These are phyloP conservation scores for Stereocaulon alpinum DNA, from an alignment of 495 filamentous ascomycete genomes.

Conservation along the genomic window DNA sequence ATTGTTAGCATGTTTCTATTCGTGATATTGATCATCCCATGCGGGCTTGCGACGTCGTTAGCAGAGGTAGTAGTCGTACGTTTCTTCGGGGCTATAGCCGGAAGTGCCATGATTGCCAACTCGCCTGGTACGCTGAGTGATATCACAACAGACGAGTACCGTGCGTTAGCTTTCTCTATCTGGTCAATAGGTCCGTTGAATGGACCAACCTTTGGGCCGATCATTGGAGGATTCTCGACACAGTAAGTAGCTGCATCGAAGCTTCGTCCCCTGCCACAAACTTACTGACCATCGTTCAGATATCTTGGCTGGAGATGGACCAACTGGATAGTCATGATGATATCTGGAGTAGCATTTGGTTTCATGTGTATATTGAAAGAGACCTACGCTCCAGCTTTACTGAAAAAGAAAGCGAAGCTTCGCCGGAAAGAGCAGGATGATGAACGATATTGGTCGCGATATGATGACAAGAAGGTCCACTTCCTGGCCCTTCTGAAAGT, in stretches of 20 bases:
- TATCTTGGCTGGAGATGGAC: slow-evolving; percentile 80
- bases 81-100: slow-evolving; percentile 69
- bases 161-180: slow-evolving; percentile 61
- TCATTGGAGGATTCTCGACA: slow-evolving; percentile 65
- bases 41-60: slow-evolving; percentile 56
- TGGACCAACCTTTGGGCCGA: slow-evolving; percentile 42
- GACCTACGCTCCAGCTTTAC: slow-evolving; percentile 66
- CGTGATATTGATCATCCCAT: slow-evolving; percentile 58
- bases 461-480: slow-evolving; percentile 49
- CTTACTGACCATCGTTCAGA: slow-evolving; percentile 29
- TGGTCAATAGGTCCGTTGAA: slow-evolving; percentile 75
- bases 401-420: slow-evolving; percentile 56
- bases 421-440: slow-evolving; percentile 66
- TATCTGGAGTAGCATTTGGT: slow-evolving; percentile 45
- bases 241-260: slow-evolving; percentile 15
- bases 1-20: slow-evolving; percentile 51
- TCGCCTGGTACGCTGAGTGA: slow-evolving; percentile 76
- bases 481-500: slow-evolving; percentile 49
- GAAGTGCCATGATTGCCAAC: slow-evolving; percentile 70
- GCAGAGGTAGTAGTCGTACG: slow-evolving; percentile 54
- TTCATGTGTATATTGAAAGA: slow-evolving; percentile 51
- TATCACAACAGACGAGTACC: slow-evolving; percentile 57
- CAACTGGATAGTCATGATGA: slow-evolving; percentile 73
- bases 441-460: slow-evolving; percentile 64
- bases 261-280: neutral